Conservation (phyloP, 1,284 basidiomycete genomes). For the Rhodotorula mucilaginosa region DNA sequence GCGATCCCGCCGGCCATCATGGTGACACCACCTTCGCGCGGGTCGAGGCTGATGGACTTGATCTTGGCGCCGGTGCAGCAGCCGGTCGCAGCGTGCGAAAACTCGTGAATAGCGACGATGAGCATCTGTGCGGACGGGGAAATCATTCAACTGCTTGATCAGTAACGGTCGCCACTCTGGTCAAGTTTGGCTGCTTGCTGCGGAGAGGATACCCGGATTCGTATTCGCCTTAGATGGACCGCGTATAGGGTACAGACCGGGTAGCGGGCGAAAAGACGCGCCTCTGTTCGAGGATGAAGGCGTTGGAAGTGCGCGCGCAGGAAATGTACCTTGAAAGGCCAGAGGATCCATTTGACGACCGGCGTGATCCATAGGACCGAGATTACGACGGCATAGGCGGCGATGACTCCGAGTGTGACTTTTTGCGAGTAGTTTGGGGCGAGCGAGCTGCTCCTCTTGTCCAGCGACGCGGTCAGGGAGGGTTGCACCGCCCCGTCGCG, state of each 20-base stretch:
- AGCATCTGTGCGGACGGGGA: constrained; percentile 12
- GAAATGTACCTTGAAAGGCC: constrained; percentile 84
- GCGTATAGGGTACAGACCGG: too few species aligned
- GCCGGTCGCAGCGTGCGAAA: constrained; percentile 47
- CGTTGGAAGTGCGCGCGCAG: constrained; percentile 58
- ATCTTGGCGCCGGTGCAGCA: constrained; percentile 87
- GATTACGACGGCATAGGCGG: constrained; percentile 64
- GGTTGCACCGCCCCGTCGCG: background rate
- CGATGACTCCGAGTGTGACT: constrained; percentile 61
- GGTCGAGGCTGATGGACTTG: constrained; percentile 80
- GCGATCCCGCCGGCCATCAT: constrained; percentile 88
- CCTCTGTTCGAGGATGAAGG: too few species aligned
- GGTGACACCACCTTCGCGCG: constrained; percentile 70
- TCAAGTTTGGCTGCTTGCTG: too few species aligned
- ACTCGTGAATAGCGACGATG: constrained; percentile 31
- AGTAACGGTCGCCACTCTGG: too few species aligned
- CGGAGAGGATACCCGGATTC: too few species aligned
- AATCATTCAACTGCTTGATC: too few species aligned
- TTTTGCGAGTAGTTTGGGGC: constrained; percentile 59
- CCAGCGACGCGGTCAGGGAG: background rate
- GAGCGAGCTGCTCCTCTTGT: constrained; percentile 6
- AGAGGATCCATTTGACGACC: constrained; percentile 69
- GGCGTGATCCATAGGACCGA: constrained; percentile 67
- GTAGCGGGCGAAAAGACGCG: too few species aligned
- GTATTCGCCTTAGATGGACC: too few species aligned